phyloP scores from a whole-genome alignment of 768 basidiomycete genomes.

The Trametes elegans region DNA sequence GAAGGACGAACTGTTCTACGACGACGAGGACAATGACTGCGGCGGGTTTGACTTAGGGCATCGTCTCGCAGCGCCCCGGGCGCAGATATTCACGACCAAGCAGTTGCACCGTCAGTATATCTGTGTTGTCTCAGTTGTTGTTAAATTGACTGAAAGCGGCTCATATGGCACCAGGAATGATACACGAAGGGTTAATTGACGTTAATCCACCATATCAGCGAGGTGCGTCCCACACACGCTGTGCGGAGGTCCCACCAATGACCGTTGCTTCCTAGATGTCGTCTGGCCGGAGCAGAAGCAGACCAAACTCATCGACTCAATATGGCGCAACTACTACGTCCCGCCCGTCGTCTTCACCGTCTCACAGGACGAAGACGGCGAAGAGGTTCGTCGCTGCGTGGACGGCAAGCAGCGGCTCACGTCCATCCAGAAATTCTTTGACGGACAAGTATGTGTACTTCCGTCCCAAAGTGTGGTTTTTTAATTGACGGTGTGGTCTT shows the following conservation, averaged over 20 bases:
- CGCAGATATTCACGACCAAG: constrained; percentile 22
- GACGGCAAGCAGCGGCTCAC: constrained; percentile 56
- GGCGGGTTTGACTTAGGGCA: constrained; percentile 23
- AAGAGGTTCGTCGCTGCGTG: constrained; percentile 42
- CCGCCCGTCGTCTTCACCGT: constrained; percentile 51
- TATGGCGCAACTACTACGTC: constrained; percentile 53
- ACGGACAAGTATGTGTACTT: constrained; percentile 39
- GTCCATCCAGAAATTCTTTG: constrained; percentile 43
- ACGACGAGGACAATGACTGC: constrained; percentile 18
- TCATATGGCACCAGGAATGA: constrained; percentile 43
- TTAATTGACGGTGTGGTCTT: neutral
- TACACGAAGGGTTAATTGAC: constrained; percentile 70
- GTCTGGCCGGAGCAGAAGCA: constrained; percentile 77
- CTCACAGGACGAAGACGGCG: constrained; percentile 38
- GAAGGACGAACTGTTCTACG: constrained; percentile 18
- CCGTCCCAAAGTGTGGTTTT: neutral
- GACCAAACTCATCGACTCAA: constrained; percentile 48
- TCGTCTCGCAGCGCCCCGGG: constrained; percentile 18
- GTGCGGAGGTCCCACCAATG: neutral
- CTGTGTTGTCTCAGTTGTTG: neutral
- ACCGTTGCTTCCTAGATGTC: constrained; percentile 47
- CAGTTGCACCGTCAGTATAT: constrained; percentile 24
- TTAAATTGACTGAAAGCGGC: neutral
- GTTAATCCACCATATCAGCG: constrained; percentile 71
- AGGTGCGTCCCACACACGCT: constrained; percentile 39